These are phyloP conservation scores for Metschnikowia koreensis DNA, from an alignment of 805 yeast species.

Conservation along the genomic window DNA sequence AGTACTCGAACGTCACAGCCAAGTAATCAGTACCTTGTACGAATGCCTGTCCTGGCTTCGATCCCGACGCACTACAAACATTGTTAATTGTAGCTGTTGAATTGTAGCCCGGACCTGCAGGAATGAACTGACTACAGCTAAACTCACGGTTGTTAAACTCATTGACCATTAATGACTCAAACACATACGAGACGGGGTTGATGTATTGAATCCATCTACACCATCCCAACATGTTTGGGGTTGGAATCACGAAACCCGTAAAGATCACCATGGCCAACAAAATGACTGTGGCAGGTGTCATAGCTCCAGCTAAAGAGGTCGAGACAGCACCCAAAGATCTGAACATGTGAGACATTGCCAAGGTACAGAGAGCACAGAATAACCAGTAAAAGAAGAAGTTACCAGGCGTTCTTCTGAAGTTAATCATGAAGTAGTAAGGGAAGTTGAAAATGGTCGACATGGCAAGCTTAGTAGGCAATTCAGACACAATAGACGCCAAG, in stretches of 20 bases:
- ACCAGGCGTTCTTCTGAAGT: conserved; percentile 37
- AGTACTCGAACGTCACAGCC: conserved; percentile 46
- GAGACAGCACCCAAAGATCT: conserved; percentile 44
- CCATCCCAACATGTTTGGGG: conserved; percentile 36
- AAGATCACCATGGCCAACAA: conserved; percentile 54
- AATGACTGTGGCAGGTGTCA: conserved; percentile 46
- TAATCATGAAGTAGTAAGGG: conserved; percentile 29
- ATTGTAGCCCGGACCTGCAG: conserved; percentile 56
- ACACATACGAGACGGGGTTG: conserved; percentile 41
- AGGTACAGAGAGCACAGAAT: conserved; percentile 21
- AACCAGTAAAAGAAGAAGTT: conserved; percentile 40
- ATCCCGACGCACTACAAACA: conserved; percentile 62
- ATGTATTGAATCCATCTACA: conserved; percentile 41
- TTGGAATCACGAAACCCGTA: conserved; percentile 47
- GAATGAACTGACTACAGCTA: conserved; percentile 56
- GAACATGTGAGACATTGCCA: conserved; percentile 40
- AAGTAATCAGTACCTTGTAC: conserved; percentile 65
- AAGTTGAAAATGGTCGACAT: conserved; percentile 34
- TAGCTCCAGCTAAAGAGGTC: conserved; percentile 39
- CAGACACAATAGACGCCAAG: conserved; percentile 56
- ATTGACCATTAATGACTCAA: conserved; percentile 59
- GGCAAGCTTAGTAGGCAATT: conserved; percentile 56
- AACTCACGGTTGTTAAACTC: conserved; percentile 61
- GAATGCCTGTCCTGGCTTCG: conserved; percentile 48
- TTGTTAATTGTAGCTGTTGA: conserved; percentile 34